phyloP scores from a whole-genome alignment of 495 filamentous ascomycete species.

The Aspergillus conjunctus region DNA sequence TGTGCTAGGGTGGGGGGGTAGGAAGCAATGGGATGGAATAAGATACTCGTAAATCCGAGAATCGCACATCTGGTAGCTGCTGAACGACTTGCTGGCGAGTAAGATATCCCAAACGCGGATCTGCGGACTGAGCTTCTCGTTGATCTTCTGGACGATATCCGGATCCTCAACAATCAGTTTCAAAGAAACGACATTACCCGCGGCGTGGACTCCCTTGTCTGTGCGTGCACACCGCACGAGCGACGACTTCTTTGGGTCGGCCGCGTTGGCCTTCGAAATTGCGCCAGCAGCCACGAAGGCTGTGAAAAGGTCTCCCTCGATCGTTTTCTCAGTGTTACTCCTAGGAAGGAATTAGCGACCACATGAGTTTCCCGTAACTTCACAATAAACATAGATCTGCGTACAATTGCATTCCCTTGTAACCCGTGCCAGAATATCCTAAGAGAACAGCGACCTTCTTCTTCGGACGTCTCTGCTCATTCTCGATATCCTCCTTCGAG shows the following conservation, averaged over 20 bases:
- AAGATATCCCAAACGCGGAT: constrained; percentile 94
- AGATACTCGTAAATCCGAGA: constrained; percentile 96
- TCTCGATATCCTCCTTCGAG: constrained; percentile 76
- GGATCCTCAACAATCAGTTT: constrained; percentile 94
- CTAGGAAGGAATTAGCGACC: constrained; percentile 46
- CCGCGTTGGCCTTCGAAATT: constrained; percentile 93
- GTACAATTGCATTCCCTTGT: constrained; percentile 91
- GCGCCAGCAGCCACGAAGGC: constrained; percentile 88
- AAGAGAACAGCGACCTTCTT: constrained; percentile 93
- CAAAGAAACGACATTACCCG: constrained; percentile 91
- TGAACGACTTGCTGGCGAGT: constrained; percentile 81
- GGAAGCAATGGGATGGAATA: constrained; percentile 84
- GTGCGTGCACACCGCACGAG: constrained; percentile 92
- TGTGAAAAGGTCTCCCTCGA: constrained; percentile 93
- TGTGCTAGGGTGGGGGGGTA: constrained; percentile 87
- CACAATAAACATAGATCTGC: constrained; percentile 12
- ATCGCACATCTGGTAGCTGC: constrained; percentile 88
- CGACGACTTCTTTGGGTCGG: constrained; percentile 94
- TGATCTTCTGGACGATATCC: constrained; percentile 87
- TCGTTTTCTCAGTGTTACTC: constrained; percentile 73
- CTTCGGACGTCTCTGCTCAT: constrained; percentile 84
- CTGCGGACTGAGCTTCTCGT: constrained; percentile 77
- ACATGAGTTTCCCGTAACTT: neutral
- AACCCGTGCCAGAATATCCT: constrained; percentile 95
- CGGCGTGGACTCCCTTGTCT: constrained; percentile 97